Base-by-base conservation (phyloP, 768 basidiomycete species). In the Phlegmacium glaucopus region DNA sequence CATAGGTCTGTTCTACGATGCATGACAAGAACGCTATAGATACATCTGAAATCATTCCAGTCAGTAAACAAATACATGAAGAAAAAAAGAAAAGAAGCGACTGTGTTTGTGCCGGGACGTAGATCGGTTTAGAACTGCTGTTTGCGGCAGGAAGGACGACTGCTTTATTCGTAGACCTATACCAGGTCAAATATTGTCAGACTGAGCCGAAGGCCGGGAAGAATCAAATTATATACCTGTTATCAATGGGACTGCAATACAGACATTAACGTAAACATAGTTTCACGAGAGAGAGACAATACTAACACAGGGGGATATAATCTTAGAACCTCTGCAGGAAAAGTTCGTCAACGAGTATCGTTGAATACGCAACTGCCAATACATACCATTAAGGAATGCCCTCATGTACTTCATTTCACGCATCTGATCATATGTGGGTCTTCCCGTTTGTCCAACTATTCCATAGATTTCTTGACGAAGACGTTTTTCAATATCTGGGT, bases 1-100 rank as follows among this genome's bases (percentile, higher is more conserved):
- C 80, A 82, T 4, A 80, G 67, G 46, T 79, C 78, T 32, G 63
- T 69, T 17, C 78, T 67, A 13, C 68, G 59, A 38, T 72, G 70
- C 61, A 69, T 71, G 50, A 63, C 51, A 58, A 76, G 61, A 9
- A 71, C 64, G 37, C 63, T 61, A 44, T 67, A 67, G 12, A 54
- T 49, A 44, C 73, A 75, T 49, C 18, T 29, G 13, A 29, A 15
- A 9, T 3, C 22, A 22, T 22, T 22, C 5, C 22, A 22, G 22
- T 5, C 3, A 5, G 32, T 34, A 6, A 10, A 10, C 8, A 10
- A 30, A 42, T 6, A 27, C 34, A 39, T n/a, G n/a, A 10, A 12
- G 27, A 1, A 10, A 6, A 6, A 25, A 39, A 8, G 9, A 34
- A 48, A 35, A 47, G 12, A 34, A 65, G 69, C 15, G 57, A 70